A percentile compares a stretch with the other conserved stretches of the same genome.
Evolutionary conservation across 257 asterid species (phyloP).

Genomic region (Plantago ovata): DNA sequence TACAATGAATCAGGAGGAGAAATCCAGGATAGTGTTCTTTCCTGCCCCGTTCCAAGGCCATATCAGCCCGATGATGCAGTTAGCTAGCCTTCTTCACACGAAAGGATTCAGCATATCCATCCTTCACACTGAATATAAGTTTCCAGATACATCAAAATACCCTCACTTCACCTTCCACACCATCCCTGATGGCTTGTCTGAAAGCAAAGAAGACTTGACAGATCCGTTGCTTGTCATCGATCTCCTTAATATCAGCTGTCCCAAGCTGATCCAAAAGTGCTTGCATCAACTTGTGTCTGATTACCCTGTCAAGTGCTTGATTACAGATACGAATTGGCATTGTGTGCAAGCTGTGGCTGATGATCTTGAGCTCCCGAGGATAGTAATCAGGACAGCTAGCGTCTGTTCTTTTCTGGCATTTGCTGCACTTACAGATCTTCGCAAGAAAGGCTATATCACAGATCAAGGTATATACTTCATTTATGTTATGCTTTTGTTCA

Average conservation of each 20-base stretch:
- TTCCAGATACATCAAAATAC: constrained; percentile 23
- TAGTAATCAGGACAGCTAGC: constrained; percentile 32
- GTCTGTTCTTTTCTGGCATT: constrained; percentile 29
- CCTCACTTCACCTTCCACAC: constrained; percentile 36
- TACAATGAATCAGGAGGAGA: neutral
- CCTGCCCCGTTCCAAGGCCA: constrained; percentile 61
- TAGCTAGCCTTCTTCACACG: constrained; percentile 50
- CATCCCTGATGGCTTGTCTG: constrained; percentile 38
- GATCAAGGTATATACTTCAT: constrained; percentile 24
- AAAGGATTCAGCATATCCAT: constrained; percentile 42
- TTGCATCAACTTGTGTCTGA: constrained; percentile 7
- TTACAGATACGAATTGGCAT: constrained; percentile 28
- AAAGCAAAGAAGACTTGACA: neutral
- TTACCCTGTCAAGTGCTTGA: constrained; percentile 17
- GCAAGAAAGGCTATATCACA: constrained; percentile 21
- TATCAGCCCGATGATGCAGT: constrained; percentile 53
- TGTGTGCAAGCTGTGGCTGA: constrained; percentile 31
- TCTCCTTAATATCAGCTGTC: constrained; percentile 20
- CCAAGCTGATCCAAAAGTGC: constrained; percentile 15
- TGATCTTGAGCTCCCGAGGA: constrained; percentile 31
- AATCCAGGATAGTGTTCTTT: constrained; percentile 30
- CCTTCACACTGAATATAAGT: constrained; percentile 34
- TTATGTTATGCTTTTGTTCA: too few species aligned
- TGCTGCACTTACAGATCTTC: constrained; percentile 25
- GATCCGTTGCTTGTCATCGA: constrained; percentile 19